Evolutionary conservation across 805 yeast species (phyloP).

Genomic region (Wickerhamiella dianesei): DNA sequence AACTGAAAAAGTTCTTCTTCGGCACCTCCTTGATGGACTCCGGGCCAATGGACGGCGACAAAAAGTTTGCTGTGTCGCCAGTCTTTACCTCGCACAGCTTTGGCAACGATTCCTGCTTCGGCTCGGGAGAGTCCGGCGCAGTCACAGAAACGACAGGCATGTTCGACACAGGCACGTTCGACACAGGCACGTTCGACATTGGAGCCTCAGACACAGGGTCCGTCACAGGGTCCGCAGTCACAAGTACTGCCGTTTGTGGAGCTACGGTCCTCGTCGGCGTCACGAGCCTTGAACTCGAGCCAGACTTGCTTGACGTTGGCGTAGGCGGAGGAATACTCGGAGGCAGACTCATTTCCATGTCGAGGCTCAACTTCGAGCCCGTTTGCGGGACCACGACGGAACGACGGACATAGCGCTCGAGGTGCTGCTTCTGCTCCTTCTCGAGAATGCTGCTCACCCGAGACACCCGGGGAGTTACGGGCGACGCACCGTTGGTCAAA

Average conservation of each 20-base stretch:
- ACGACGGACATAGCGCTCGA: constrained; percentile 9
- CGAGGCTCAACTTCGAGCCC: background rate
- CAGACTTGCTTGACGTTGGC: background rate
- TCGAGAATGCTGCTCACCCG: constrained; percentile 7
- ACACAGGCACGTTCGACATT: too few relatives aligned
- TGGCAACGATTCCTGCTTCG: background rate
- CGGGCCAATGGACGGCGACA: background rate
- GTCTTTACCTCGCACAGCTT: background rate
- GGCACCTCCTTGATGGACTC: background rate
- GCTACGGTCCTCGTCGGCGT: too few relatives aligned
- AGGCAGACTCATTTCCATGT: constrained; percentile 1
- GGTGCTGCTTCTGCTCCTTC: constrained; percentile 12
- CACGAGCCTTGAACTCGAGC: background rate
- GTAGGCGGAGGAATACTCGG: constrained; percentile 7
- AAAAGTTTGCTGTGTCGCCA: background rate
- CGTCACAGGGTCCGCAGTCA: too few relatives aligned
- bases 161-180: background rate
- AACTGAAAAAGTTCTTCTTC: background rate
- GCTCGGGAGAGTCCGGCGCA: background rate
- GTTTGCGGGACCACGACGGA: constrained; percentile 2
- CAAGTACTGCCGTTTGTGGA: background rate
- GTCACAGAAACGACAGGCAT: background rate
- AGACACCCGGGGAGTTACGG: constrained; percentile 5
- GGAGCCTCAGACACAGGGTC: too few relatives aligned
- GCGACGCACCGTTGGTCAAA: constrained; percentile 4